Percentiles rank a stretch among this genome's conserved stretches.
Evolutionary conservation across 73 alveolate species (phyloP).

Genomic region (Uronychia setigera): DNA sequence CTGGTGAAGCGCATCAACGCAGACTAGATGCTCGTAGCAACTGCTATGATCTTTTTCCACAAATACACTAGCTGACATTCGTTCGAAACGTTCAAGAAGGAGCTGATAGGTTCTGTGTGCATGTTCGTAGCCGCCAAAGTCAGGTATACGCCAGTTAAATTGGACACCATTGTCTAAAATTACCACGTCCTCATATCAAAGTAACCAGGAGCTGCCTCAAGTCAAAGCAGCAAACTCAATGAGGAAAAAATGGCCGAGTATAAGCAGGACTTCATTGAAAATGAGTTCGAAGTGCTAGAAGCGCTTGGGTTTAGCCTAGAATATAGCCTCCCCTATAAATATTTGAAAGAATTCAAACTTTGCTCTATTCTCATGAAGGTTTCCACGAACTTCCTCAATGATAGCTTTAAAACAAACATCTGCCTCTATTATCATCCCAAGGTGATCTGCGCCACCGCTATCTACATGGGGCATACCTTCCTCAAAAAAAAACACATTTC

Average conservation of each 20-base stretch:
- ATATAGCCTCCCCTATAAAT: slow-evolving; percentile 33
- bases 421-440: slow-evolving; percentile 84
- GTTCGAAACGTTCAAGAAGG: background rate
- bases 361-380: background rate
- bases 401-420: slow-evolving; percentile 69
- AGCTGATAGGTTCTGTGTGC: slow-evolving; percentile 9
- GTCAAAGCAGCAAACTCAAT: slow-evolving; percentile 16
- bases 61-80: background rate
- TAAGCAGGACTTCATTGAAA: slow-evolving; percentile 17
- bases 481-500: slow-evolving; percentile 27
- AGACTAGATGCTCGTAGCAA: slow-evolving; percentile 10
- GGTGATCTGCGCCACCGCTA: slow-evolving; percentile 71
- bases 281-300: slow-evolving; percentile 40
- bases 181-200: slow-evolving; percentile 19
- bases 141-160: slow-evolving; percentile 42
- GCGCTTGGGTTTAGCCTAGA: slow-evolving; percentile 50
- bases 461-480: slow-evolving; percentile 39
- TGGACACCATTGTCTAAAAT: slow-evolving; percentile 25
- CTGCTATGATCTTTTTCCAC: slow-evolving; percentile 12
- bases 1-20: slow-evolving; percentile 8
- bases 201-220: slow-evolving; percentile 21
- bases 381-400: slow-evolving; percentile 65
- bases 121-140: slow-evolving; percentile 49
- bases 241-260: background rate
- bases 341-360: background rate